These are phyloP conservation scores for Cordyceps fumosorosea DNA, from an alignment of 2,329 filamentous ascomycete species.

Conservation along the genomic window DNA sequence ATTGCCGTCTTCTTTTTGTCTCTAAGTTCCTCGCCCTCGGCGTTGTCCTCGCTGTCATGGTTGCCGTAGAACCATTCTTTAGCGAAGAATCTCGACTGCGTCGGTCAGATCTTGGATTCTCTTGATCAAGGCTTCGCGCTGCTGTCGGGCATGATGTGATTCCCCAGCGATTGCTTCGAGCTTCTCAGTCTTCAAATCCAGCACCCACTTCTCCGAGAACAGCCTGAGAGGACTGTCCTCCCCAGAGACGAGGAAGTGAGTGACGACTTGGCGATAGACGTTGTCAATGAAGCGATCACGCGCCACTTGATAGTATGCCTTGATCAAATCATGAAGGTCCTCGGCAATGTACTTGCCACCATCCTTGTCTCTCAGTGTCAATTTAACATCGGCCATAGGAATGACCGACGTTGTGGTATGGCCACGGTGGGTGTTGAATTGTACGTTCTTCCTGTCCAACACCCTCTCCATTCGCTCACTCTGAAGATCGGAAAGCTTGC, in stretches of 20 bases:
- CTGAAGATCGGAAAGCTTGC: slow-evolving; percentile 11
- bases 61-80: too few relatives aligned
- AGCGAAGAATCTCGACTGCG: neutral
- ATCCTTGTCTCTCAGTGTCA: slow-evolving; percentile 15
- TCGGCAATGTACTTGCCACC: slow-evolving; percentile 19
- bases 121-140: neutral
- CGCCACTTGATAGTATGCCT: slow-evolving; percentile 28
- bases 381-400: slow-evolving; percentile 15
- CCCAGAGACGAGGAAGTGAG: slow-evolving; percentile 22
- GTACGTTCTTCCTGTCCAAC: slow-evolving; percentile 10
- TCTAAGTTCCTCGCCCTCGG: too few relatives aligned
- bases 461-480: neutral
- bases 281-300: slow-evolving; percentile 29
- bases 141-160: neutral
- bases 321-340: slow-evolving; percentile 26
- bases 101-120: neutral
- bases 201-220: slow-evolving; percentile 3
- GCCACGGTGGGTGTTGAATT: slow-evolving; percentile 4
- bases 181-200: neutral
- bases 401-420: neutral
- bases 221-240: slow-evolving; percentile 17
- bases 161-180: slow-evolving; percentile 1
- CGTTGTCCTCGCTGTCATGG: too few relatives aligned
- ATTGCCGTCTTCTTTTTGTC: too few relatives aligned
- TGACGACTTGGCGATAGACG: slow-evolving; percentile 26